phyloP scores from a whole-genome alignment of 2,329 filamentous ascomycete species.

The Aspergillus jensenii region DNA sequence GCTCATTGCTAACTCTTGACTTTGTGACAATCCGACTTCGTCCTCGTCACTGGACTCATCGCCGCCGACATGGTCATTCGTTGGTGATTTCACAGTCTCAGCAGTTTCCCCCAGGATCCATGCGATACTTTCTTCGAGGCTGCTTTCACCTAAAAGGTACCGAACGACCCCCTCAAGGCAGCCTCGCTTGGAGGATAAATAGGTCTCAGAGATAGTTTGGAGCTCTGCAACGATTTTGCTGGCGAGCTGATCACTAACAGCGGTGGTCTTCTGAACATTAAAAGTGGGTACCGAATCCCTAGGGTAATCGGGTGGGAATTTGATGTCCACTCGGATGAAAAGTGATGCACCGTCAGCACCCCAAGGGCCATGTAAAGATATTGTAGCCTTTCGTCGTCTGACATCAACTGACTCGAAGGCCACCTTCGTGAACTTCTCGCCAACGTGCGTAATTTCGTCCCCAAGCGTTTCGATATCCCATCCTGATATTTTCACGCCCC shows the following conservation, averaged over 20 bases:
- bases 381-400: conserved; percentile 52
- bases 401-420: conserved; percentile 60
- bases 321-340: conserved; percentile 58
- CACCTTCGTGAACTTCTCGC: conserved; percentile 61
- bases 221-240: conserved; percentile 53
- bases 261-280: conserved; percentile 57
- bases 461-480: conserved; percentile 57
- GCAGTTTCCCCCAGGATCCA: conserved; percentile 60
- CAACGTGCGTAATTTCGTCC: conserved; percentile 62
- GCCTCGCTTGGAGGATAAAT: conserved; percentile 53
- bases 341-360: conserved; percentile 51
- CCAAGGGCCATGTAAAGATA: conserved; percentile 63
- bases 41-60: conserved; percentile 86
- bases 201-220: conserved; percentile 55
- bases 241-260: conserved; percentile 53
- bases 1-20: conserved; percentile 48
- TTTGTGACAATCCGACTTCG: conserved; percentile 52
- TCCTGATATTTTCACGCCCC: conserved; percentile 60
- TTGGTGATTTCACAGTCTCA: conserved; percentile 43
- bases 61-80: conserved; percentile 50
- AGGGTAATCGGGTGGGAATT: conserved; percentile 60
- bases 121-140: conserved; percentile 57
- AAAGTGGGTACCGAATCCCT: conserved; percentile 51
- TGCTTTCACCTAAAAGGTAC: conserved; percentile 60
- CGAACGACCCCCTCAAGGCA: conserved; percentile 63